phyloP scores from a whole-genome alignment of 2,329 filamentous ascomycete species.

The Pyricularia pennisetigena region DNA sequence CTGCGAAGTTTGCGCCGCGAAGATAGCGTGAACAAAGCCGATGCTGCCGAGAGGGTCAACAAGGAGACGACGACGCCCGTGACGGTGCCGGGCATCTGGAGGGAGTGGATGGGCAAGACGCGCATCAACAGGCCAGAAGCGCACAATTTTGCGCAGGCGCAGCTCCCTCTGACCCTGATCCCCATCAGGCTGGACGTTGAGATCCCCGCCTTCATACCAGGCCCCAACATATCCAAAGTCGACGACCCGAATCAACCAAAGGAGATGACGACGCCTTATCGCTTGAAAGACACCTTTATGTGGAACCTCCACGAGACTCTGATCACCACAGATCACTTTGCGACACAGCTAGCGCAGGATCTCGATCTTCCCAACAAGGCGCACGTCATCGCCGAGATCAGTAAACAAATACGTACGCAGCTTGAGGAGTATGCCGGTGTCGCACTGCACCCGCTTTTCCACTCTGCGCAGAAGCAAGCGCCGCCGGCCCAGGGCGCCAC shows the following conservation, averaged over 20 bases:
- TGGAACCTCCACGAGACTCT: slow-evolving; percentile 97
- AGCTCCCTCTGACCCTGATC: slow-evolving; percentile 79
- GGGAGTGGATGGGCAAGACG: slow-evolving; percentile 87
- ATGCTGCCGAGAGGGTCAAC: slow-evolving; percentile 65
- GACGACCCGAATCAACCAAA: slow-evolving; percentile 63
- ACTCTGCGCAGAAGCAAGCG: slow-evolving; percentile 34
- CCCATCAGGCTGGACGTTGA: slow-evolving; percentile 96
- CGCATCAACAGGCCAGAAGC: slow-evolving; percentile 44
- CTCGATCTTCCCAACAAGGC: slow-evolving; percentile 76
- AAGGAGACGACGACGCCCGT: slow-evolving; percentile 75
- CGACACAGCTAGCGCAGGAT: slow-evolving; percentile 82
- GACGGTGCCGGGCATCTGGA: slow-evolving; percentile 80
- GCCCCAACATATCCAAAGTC: slow-evolving; percentile 53
- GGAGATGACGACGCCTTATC: slow-evolving; percentile 73
- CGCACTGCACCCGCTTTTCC: slow-evolving; percentile 86
- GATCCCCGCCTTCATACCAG: slow-evolving; percentile 65
- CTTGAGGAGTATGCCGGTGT: slow-evolving; percentile 94
- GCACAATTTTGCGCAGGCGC: slow-evolving; percentile 55
- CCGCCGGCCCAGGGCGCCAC: neutral
- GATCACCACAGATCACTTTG: slow-evolving; percentile 92
- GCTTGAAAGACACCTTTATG: slow-evolving; percentile 88
- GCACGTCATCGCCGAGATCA: slow-evolving; percentile 66
- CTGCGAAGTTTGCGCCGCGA: slow-evolving; percentile 74
- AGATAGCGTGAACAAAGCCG: slow-evolving; percentile 53
- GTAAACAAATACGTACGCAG: slow-evolving; percentile 88